Conservation (phyloP, 805 yeast species). For the Nakazawaea anatomiae region DNA sequence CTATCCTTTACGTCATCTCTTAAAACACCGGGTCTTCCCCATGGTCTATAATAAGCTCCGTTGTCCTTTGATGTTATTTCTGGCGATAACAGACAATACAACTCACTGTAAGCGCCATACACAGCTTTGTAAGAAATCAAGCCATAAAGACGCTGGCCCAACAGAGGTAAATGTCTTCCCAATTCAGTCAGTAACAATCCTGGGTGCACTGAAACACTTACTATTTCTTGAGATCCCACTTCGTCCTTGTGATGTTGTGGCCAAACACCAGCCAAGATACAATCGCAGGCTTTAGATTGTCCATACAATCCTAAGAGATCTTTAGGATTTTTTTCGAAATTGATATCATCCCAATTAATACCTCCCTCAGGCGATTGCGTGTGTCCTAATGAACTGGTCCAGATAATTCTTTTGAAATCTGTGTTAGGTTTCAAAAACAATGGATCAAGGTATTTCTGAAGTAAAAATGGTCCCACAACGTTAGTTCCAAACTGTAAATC, state of each 20-base stretch:
- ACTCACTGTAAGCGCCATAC: constrained; percentile 32
- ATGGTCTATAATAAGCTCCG: constrained; percentile 31
- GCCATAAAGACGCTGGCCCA: background rate
- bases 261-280: constrained; percentile 30
- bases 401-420: constrained; percentile 30
- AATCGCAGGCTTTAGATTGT: constrained; percentile 31
- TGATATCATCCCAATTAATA: constrained; percentile 5
- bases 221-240: constrained; percentile 21
- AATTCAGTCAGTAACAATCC: constrained; percentile 20
- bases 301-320: constrained; percentile 20
- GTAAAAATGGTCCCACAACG: constrained; percentile 37
- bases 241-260: constrained; percentile 19
- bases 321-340: background rate
- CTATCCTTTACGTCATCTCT: constrained; percentile 13
- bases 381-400: constrained; percentile 38
- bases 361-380: constrained; percentile 17
- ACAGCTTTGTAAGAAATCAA: constrained; percentile 14
- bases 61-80: constrained; percentile 18
- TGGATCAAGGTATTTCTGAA: constrained; percentile 33
- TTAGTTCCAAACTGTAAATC: constrained; percentile 44
- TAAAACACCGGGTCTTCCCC: constrained; percentile 23
- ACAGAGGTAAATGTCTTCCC: background rate
- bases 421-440: constrained; percentile 25
- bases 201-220: constrained; percentile 29
- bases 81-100: constrained; percentile 31